Conservation (phyloP, 2,329 filamentous ascomycete species). For the Fusarium nelsonii region DNA sequence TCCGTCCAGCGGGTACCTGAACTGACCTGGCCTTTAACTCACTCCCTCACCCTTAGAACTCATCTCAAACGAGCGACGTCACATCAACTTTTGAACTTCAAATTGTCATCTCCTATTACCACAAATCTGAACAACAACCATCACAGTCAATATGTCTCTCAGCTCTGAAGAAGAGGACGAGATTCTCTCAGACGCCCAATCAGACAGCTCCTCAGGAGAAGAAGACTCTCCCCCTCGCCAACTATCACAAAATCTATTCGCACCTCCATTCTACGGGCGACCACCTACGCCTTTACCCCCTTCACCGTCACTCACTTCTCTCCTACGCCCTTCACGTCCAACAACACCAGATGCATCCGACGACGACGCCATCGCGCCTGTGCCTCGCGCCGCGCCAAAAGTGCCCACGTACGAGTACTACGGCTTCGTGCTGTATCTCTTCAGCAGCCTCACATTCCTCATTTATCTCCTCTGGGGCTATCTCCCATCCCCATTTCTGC, state of each 20-base stretch:
- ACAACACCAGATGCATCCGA: slow-evolving; percentile 94
- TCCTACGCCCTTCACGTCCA: slow-evolving; percentile 89
- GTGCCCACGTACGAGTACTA: slow-evolving; percentile 99
- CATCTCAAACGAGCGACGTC: slow-evolving; percentile 18
- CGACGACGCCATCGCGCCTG: slow-evolving; percentile 85
- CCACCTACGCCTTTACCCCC: slow-evolving; percentile 95
- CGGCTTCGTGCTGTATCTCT: slow-evolving; percentile 95
- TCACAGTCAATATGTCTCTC: slow-evolving; percentile 47
- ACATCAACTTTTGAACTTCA: slow-evolving; percentile 18
- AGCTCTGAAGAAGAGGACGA: slow-evolving; percentile 56
- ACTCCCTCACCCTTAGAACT: not conserved
- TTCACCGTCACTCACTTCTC: slow-evolving; percentile 90
- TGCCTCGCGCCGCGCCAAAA: slow-evolving; percentile 88
- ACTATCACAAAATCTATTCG: slow-evolving; percentile 68
- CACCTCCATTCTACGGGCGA: slow-evolving; percentile 94
- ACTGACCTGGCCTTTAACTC: slow-evolving; percentile 24
- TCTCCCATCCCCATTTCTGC: slow-evolving; percentile 89
- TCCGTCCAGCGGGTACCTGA: slow-evolving; percentile 18
- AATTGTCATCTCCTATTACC: slow-evolving; percentile 1
- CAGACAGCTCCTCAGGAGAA: slow-evolving; percentile 51
- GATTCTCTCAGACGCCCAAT: slow-evolving; percentile 53
- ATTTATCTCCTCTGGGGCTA: slow-evolving; percentile 85
- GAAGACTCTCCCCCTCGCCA: slow-evolving; percentile 58
- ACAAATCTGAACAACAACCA: not conserved
- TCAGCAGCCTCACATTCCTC: slow-evolving; percentile 84